Conservation (phyloP, 257 asterid genomes). For the Nicotiana tomentosiformis region DNA sequence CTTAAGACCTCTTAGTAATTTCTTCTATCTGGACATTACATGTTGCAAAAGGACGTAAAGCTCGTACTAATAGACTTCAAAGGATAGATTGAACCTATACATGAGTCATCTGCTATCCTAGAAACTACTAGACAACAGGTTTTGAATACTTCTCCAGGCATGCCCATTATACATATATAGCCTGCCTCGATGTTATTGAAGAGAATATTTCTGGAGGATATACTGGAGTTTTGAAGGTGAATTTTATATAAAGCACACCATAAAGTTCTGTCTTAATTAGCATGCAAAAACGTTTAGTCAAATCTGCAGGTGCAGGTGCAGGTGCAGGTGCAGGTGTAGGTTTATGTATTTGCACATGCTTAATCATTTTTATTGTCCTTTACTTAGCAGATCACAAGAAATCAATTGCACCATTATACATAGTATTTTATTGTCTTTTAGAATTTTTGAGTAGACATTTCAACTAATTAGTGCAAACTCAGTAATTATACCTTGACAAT, state of each 20-base stretch:
- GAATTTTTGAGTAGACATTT: too few relatives aligned
- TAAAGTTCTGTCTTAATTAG: not conserved
- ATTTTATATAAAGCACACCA: not conserved
- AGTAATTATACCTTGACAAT: not conserved
- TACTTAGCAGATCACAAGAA: not conserved
- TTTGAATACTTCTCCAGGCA: slow-evolving; percentile 33
- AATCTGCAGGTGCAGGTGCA: not conserved
- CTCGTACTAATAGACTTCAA: slow-evolving; percentile 37
- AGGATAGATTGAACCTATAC: slow-evolving; percentile 34
- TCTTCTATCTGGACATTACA: slow-evolving; percentile 44
- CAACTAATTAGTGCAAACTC: too few relatives aligned
- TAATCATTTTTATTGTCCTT: not conserved
- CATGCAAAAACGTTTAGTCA: not conserved
- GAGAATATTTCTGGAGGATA: slow-evolving; percentile 37
- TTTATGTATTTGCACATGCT: not conserved
- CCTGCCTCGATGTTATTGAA: slow-evolving; percentile 49
- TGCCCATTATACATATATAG: slow-evolving; percentile 15
- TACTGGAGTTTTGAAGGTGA: slow-evolving; percentile 41
- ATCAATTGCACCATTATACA: not conserved
- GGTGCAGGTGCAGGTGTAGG: too few relatives aligned
- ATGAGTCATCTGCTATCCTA: slow-evolving; percentile 41
- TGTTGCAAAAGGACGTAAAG: slow-evolving; percentile 29
- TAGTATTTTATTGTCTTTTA: too few relatives aligned
- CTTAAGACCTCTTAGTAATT: slow-evolving; percentile 3
- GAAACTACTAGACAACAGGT: slow-evolving; percentile 28